Evolutionary conservation across 768 basidiomycete genomes (phyloP).

Genomic region (Punctularia strigosozonata): DNA sequence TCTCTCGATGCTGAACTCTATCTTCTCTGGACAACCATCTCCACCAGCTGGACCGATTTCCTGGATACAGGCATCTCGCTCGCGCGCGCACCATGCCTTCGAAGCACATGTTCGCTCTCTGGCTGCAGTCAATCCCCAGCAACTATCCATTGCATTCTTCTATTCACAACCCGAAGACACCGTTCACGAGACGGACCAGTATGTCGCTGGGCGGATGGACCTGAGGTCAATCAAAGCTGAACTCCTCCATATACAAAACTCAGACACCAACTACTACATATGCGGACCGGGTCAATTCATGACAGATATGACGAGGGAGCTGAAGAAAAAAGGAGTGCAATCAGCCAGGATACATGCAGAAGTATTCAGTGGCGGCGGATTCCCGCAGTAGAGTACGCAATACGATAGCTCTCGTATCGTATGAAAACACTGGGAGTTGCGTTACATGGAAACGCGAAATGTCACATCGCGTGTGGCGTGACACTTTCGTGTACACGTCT

Average conservation of each 20-base stretch:
- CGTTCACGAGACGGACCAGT: no score
- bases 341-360: not conserved
- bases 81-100: not conserved
- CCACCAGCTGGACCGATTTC: not conserved
- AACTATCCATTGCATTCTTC: not conserved
- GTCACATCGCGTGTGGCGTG: no score
- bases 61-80: not conserved
- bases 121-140: not conserved
- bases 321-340: not conserved
- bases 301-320: not conserved
- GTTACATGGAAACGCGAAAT: no score
- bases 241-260: no score
- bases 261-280: not conserved
- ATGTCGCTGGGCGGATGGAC: no score
- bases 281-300: not conserved
- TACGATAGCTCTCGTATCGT: no score
- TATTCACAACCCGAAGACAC: not conserved
- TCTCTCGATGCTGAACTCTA: conserved; percentile 14
- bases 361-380: no score
- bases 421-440: no score
- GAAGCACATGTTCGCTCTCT: not conserved
- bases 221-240: no score
- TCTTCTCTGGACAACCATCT: conserved; percentile 1
- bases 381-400: no score
- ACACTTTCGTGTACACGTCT: no score